These are phyloP conservation scores for Fusarium sp. DNA, from an alignment of 2,329 filamentous ascomycete species.

Conservation along the genomic window DNA sequence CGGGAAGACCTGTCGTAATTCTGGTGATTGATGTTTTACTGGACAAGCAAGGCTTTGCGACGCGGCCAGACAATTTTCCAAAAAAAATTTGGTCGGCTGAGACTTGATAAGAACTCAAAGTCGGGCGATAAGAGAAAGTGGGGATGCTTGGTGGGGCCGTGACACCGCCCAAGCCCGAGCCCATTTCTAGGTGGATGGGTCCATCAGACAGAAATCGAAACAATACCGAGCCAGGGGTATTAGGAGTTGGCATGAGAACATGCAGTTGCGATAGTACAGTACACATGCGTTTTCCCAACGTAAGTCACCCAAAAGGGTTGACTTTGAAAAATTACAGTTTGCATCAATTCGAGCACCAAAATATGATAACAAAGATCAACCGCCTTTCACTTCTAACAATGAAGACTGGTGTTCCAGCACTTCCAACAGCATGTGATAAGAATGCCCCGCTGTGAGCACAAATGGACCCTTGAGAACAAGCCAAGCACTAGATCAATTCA, in stretches of 20 bases:
- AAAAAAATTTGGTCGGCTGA: conserved; percentile 47
- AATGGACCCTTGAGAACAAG: conserved; percentile 26
- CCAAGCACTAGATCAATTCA: conserved; percentile 13
- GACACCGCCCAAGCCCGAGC: conserved; percentile 37
- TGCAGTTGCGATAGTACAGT: conserved; percentile 8
- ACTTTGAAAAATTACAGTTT: conserved; percentile 10
- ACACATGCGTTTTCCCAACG: conserved; percentile 8
- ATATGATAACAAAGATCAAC: background rate
- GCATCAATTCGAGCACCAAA: background rate
- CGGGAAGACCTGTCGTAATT: conserved; percentile 25
- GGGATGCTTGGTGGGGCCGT: conserved; percentile 29
- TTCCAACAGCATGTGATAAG: conserved; percentile 15
- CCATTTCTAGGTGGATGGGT: background rate
- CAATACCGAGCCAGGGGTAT: background rate
- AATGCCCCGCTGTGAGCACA: conserved; percentile 23
- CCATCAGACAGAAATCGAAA: conserved; percentile 4
- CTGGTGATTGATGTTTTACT: conserved; percentile 30
- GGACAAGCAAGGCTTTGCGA: conserved; percentile 34
- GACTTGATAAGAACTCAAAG: conserved; percentile 47
- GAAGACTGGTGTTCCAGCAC: background rate
- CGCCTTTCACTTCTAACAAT: background rate
- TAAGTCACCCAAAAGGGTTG: conserved; percentile 8
- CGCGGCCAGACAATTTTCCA: conserved; percentile 40
- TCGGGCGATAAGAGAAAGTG: conserved; percentile 44
- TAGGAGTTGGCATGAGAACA: background rate